Base-by-base conservation (phyloP, 352 stramenopile genomes). In the Phytophthora tentaculata region DNA sequence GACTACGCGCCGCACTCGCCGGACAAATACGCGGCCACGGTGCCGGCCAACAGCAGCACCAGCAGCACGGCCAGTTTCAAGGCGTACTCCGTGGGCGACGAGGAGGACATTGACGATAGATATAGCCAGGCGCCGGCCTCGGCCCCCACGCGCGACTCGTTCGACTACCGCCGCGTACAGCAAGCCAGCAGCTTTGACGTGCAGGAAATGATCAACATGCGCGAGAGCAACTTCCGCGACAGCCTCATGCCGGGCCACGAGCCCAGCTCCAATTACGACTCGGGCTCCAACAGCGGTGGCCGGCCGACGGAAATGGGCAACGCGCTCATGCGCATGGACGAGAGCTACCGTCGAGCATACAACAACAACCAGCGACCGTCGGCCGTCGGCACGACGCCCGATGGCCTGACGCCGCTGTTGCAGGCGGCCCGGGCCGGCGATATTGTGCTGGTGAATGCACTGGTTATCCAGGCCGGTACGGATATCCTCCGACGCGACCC, bases 321-420 rank as follows among this genome's bases (percentile, higher is more conserved):
- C 55, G 71, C 76, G 24, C 61, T 92, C 44, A 92, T 92, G 84
- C 78, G 82, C 26, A 89, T 90, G 79, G 84, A 92, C 71, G 82
- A 90, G 28, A 73, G 64, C 43, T 92, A 90, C 66, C 73, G 71
- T n/a, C 71, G 67, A n/a, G 57, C 67, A 41, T 77, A 71, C 69
- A 74, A 64, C 51, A 83, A 56, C 66, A 73, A 74, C 23, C 58
- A 50, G 5, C 52, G 68, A 14, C 53, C 56, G 29, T 54, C 62
- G 0, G 13, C 47, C 3, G 29, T 48, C 14, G 48, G 52, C 16
- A 69, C 71, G 1, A 71, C 73, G 4, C 55, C 74, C 2, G 83
- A 94, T n/a, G 84, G 86, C 6, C 73, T 91, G 57, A 90, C 84
- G 41, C 87, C 87, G 37, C 61, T 92, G 61, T 69, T 92, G 16